These are phyloP conservation scores for Eimeria necatrix DNA, from an alignment of 169 alveolate genomes.

Conservation along the genomic window DNA sequence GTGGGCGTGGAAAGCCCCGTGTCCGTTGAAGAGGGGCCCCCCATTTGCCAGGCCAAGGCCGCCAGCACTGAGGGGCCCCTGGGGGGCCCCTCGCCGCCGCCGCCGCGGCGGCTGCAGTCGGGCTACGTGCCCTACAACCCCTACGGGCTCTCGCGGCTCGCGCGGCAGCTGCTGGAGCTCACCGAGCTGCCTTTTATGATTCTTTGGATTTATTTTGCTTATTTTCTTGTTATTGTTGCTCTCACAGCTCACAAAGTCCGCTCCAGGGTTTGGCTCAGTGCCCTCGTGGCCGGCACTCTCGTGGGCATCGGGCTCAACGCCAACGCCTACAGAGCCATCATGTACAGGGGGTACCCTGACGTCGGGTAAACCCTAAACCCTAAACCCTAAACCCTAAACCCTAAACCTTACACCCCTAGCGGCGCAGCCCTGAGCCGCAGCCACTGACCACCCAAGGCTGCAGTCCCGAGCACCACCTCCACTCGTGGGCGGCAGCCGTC, in stretches of 20 bases:
- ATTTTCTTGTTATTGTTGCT: slow-evolving; percentile 80
- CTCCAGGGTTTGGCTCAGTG: slow-evolving; percentile 78
- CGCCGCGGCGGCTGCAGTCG: slow-evolving; percentile 31
- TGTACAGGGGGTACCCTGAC: slow-evolving; percentile 77
- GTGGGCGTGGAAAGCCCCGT: slow-evolving; percentile 7
- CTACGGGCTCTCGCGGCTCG: slow-evolving; percentile 58
- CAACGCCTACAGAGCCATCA: slow-evolving; percentile 80
- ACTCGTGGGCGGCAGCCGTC: not conserved
- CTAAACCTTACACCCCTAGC: no score
- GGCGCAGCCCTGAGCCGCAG: no score
- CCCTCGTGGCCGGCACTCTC: slow-evolving; percentile 82
- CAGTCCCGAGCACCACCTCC: no score
- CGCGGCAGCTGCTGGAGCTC: slow-evolving; percentile 61
- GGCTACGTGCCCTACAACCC: slow-evolving; percentile 79
- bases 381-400: slow-evolving; percentile 20
- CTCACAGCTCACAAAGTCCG: slow-evolving; percentile 70
- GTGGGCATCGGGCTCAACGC: slow-evolving; percentile 84
- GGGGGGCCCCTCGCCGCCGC: slow-evolving; percentile 17
- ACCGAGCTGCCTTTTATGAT: slow-evolving; percentile 81
- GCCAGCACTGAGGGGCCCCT: slow-evolving; percentile 29
- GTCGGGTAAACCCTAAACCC: slow-evolving; percentile 49
- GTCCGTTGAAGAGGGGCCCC: not conserved
- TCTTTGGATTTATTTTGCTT: slow-evolving; percentile 80
- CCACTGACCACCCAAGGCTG: no score
- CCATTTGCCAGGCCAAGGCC: slow-evolving; percentile 14